These are phyloP conservation scores for Nakazawaea ernobii DNA, from an alignment of 805 yeast species.

Conservation along the genomic window DNA sequence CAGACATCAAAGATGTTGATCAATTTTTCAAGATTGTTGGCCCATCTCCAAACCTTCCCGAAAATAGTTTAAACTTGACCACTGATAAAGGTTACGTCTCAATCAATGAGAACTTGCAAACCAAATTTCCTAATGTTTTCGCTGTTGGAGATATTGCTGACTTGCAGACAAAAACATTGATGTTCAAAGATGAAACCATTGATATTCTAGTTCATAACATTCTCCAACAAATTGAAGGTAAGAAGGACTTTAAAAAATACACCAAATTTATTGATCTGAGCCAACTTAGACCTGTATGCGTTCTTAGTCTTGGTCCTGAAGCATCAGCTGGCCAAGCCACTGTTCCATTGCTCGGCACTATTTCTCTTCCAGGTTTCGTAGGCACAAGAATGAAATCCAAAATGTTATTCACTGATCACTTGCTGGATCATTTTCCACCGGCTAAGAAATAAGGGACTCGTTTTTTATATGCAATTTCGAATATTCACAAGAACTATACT, in stretches of 20 bases:
- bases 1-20: constrained; percentile 15
- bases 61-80: constrained; percentile 12
- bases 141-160: constrained; percentile 29
- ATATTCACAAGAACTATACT: too few species aligned
- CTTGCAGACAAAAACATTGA: constrained; percentile 19
- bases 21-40: constrained; percentile 15
- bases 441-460: too few species aligned
- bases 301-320: constrained; percentile 20
- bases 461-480: too few species aligned
- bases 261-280: constrained; percentile 1
- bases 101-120: constrained; percentile 3
- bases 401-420: constrained; percentile 11
- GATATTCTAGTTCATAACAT: constrained; percentile 17
- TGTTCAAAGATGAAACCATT: constrained; percentile 13
- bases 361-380: constrained; percentile 17
- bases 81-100: constrained; percentile 15
- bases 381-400: constrained; percentile 16
- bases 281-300: not conserved
- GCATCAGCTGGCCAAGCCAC: constrained; percentile 22
- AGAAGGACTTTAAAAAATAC: not conserved
- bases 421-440: too few species aligned
- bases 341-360: constrained; percentile 17
- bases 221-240: not conserved
- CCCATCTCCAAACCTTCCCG: constrained; percentile 19
- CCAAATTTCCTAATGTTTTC: constrained; percentile 17